These are phyloP conservation scores for Dentipellis fragilis DNA, from an alignment of 768 basidiomycete genomes.

Conservation along the genomic window DNA sequence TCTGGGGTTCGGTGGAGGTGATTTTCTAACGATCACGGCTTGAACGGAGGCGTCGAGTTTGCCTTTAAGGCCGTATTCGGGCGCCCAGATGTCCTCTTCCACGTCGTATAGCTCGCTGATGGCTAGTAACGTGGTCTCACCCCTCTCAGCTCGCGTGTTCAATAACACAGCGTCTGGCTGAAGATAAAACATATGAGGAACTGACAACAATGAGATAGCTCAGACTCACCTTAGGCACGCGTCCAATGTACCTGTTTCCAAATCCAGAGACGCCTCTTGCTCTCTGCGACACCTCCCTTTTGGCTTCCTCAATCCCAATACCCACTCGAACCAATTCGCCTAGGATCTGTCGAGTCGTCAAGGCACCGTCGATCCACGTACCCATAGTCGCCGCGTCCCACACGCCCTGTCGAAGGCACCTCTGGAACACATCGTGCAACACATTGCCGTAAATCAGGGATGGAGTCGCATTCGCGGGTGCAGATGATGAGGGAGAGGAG, in stretches of 20 bases:
- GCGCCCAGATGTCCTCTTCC: slow-evolving; percentile 98
- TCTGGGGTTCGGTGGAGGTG: not conserved
- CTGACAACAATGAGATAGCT: not conserved
- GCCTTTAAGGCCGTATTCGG: slow-evolving; percentile 89
- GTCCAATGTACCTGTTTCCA: slow-evolving; percentile 53
- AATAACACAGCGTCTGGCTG: slow-evolving; percentile 58
- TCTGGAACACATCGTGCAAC: slow-evolving; percentile 86
- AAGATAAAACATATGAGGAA: not conserved
- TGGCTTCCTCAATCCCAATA: slow-evolving; percentile 50
- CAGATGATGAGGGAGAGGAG: slow-evolving; percentile 34
- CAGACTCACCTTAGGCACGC: slow-evolving; percentile 32
- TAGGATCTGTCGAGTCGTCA: slow-evolving; percentile 35
- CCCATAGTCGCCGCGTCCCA: slow-evolving; percentile 64
- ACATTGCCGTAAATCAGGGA: slow-evolving; percentile 86
- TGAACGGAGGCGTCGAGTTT: slow-evolving; percentile 90
- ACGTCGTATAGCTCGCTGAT: slow-evolving; percentile 73
- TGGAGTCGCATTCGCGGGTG: slow-evolving; percentile 28
- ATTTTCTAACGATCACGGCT: slow-evolving; percentile 37
- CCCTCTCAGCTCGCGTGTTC: slow-evolving; percentile 48
- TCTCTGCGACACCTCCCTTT: slow-evolving; percentile 47
- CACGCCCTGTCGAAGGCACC: slow-evolving; percentile 46
- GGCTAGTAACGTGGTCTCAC: slow-evolving; percentile 49
- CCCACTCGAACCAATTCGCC: slow-evolving; percentile 54
- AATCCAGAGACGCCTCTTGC: slow-evolving; percentile 61
- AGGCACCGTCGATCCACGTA: slow-evolving; percentile 43